A percentile compares a stretch with the other conserved stretches of the same genome.
Conservation (phyloP, 164 flowering plant genomes). For the Magnolia officinalis region DNA sequence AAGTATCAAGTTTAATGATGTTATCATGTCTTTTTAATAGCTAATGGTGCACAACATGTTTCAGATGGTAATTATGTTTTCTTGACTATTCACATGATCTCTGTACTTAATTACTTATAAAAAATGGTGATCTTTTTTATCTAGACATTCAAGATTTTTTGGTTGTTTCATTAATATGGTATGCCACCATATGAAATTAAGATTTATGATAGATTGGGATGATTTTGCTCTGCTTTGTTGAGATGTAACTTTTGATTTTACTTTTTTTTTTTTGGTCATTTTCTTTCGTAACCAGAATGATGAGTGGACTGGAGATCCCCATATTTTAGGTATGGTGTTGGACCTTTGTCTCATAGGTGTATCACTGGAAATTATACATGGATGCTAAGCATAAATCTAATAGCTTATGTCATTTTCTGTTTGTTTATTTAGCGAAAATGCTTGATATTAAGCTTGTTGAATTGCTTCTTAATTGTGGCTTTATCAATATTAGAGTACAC, state of each 20-base stretch:
- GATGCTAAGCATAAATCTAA: not conserved
- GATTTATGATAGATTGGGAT: not conserved
- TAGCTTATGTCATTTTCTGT: not conserved
- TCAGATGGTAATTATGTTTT: not conserved
- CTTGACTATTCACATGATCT: not conserved
- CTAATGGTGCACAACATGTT: too few relatives aligned
- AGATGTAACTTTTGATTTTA: conserved; percentile 1
- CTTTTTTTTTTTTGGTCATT: conserved; percentile 3
- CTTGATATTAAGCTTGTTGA: not conserved
- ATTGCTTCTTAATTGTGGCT: too few relatives aligned
- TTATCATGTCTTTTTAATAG: too few relatives aligned
- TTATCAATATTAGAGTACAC: not conserved
- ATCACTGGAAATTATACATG: not conserved
- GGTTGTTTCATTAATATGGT: not conserved
- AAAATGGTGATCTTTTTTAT: not conserved
- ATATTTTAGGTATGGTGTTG: conserved; percentile 15
- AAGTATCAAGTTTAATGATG: too few relatives aligned
- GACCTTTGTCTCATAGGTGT: not conserved
- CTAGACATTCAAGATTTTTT: not conserved
- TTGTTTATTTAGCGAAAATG: not conserved
- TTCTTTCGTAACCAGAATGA: conserved; percentile 18
- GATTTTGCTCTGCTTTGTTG: not conserved
- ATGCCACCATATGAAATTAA: not conserved
- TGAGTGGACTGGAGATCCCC: conserved; percentile 11
- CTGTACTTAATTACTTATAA: not conserved